Evolutionary conservation across 225 moss, liverwort and hornwort genomes (phyloP), one percentile per base, ranked within the genome.

Genomic region (Sphagnum tenellum): DNA sequence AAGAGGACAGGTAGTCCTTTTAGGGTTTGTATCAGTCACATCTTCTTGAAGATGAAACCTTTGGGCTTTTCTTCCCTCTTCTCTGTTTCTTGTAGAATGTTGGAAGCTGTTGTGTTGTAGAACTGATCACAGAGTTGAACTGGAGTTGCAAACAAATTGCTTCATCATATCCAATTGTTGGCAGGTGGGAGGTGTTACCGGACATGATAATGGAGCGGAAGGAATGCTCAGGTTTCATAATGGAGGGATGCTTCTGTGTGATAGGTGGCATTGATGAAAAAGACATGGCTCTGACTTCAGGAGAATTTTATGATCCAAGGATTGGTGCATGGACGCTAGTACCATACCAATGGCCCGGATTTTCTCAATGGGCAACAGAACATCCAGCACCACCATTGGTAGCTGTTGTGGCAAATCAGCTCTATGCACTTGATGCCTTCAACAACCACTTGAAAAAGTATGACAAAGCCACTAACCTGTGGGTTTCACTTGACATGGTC

Each of bases 191-290:
- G 66, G 47, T 45, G 29, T 63, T 80, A 3, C 61, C 72, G 7
- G 62, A 63, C 55, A 80, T 80, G 80, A 53, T 59, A 29, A 56
- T 64, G 10, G 62, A 68, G 44, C 67, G 76, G 44, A 72, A 64
- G 59, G 73, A 70, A 50, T 80, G 80, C 46, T 80, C 80, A 3
- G 80, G 80, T 9, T 80, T 80, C 61, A 49, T 80, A 64, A 76
- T 80, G 80, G 76, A 79, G 55, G 55, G 63, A 12, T 72, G 76
- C 12, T 80, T 80, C 63, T 73, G 76, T 56, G 80, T 80, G 48
- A 73, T 80, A 13, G 76, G 80, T 57, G 80, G 80, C 14, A 66
- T 70, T 57, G 64, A 69, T 44, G 63, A 63, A 7, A 9, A 8
- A 2, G 65, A 62, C 4, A 66, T 55, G 53, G 62, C 63, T 12